Conservation (phyloP, 2,329 filamentous ascomycete species). For the Nemania sp. region DNA sequence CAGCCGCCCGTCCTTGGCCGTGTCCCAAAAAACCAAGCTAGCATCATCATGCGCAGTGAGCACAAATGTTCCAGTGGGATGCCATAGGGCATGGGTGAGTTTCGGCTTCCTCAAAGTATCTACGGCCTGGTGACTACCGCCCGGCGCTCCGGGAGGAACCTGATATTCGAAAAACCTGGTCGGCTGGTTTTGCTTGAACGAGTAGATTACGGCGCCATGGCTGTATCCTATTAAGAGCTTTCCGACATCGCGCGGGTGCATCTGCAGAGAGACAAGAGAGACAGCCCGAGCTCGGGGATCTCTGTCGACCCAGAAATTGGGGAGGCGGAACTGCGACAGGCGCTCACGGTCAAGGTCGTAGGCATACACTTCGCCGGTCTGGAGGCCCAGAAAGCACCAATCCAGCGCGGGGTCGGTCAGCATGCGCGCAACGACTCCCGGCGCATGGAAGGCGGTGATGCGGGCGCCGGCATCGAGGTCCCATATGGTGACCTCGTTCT, state of each 20-base stretch:
- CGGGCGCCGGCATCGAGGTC: conserved; percentile 72
- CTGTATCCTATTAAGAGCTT: conserved; percentile 89
- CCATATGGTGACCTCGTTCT: conserved; percentile 84
- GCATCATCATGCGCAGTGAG: conserved; percentile 87
- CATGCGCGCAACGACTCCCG: conserved; percentile 73
- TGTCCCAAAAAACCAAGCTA: conserved; percentile 92
- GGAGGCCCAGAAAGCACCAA: conserved; percentile 84
- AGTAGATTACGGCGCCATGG: conserved; percentile 85
- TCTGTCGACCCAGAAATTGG: conserved; percentile 81
- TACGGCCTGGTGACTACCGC: conserved; percentile 69
- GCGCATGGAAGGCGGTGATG: conserved; percentile 71
- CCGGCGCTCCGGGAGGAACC: conserved; percentile 78
- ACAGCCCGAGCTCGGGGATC: conserved; percentile 65
- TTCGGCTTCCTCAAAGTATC: conserved; percentile 69
- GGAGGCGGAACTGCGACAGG: conserved; percentile 75
- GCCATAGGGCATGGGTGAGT: conserved; percentile 86
- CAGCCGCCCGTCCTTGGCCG: conserved; percentile 76
- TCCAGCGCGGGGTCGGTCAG: conserved; percentile 88
- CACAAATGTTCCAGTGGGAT: conserved; percentile 90
- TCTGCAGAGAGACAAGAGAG: conserved; percentile 73
- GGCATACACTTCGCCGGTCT: conserved; percentile 83
- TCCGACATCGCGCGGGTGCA: conserved; percentile 91
- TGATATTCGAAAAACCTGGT: conserved; percentile 82
- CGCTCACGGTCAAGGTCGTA: conserved; percentile 87
- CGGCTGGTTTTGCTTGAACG: conserved; percentile 87